Evolutionary conservation across 2,329 filamentous ascomycete species (phyloP), one percentile per base, ranked within the genome.

Genomic region (Thielaviopsis musarum): DNA sequence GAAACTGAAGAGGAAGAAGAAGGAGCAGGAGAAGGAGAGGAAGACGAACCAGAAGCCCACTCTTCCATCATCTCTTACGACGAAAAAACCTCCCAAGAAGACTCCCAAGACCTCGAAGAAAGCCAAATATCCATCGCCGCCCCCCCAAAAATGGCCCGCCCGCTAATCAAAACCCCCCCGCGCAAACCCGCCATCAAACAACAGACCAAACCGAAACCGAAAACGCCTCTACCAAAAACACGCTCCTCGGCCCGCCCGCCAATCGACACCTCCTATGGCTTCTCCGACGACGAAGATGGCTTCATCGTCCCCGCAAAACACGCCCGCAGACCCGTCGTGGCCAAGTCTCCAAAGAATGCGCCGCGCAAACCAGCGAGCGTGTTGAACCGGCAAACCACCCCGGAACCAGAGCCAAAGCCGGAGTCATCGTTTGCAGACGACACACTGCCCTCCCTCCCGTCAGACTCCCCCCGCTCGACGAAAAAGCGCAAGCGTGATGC

Each of bases 241-340:
- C 52, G 2, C 24, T 21, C 51, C 24, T 21, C 51, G n/a, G 30
- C n/a, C 21, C 52, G 52, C 34, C 54, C 58, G 22, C 49, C 61
- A 13, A 61, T 65, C 22, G 64, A 65, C 49, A 51, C 55, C 1
- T 55, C 62, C 3, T 65, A 66, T 28, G 61, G 55, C 19, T 66
- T 66, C 52, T 66, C 65, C 5, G 64, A 66, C 55, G 64, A 64
- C 4, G 64, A 66, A 21, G 63, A 64, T 7, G 64, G 59, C 12
- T 62, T 66, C 51, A 58, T 58, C 2, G 22, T 57, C 10, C 6
- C 54, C 26, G 21, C 54, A 10, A 56, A 48, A 28, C 30, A 7
- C 10, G 45, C 45, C 41, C 48, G 19, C 10, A 52, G 34, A 15
- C 38, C 56, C 54, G 13, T 22, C 34, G 6, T 38, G 12, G n/a